Evolutionary conservation across 345 rosid genomes (phyloP).

Genomic region (Jatropha curcas): DNA sequence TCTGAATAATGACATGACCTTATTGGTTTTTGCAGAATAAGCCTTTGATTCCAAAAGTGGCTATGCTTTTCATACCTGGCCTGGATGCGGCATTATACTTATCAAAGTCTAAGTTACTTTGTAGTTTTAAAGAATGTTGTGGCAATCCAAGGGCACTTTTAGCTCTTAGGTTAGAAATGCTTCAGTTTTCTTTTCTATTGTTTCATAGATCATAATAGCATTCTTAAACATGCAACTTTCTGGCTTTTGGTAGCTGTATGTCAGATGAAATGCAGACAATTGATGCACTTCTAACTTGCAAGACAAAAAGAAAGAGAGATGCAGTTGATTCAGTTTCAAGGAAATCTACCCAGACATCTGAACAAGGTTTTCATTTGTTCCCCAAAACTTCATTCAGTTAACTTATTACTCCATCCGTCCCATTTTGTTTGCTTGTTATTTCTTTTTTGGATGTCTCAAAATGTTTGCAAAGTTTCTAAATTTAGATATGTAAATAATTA

Average conservation of each 20-base stretch:
- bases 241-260: slow-evolving; percentile 57
- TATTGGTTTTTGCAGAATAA: slow-evolving; percentile 66
- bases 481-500: too few species aligned
- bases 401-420: too few species aligned
- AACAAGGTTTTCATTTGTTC: slow-evolving; percentile 50
- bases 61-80: slow-evolving; percentile 87
- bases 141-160: slow-evolving; percentile 76
- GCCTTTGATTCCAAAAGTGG: slow-evolving; percentile 89
- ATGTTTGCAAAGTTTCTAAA: too few species aligned
- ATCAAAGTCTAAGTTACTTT: slow-evolving; percentile 64
- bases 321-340: slow-evolving; percentile 31
- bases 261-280: slow-evolving; percentile 80
- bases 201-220: not conserved
- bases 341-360: slow-evolving; percentile 34
- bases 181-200: slow-evolving; percentile 17
- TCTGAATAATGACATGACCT: slow-evolving; percentile 9
- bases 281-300: slow-evolving; percentile 82
- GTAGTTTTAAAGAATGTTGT: slow-evolving; percentile 64
- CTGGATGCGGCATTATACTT: slow-evolving; percentile 84
- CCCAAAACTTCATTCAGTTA: not conserved
- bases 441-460: too few species aligned
- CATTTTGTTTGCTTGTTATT: too few species aligned
- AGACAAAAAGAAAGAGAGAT: slow-evolving; percentile 63
- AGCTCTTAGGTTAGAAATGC: slow-evolving; percentile 69
- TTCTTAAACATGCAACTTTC: not conserved